Conservation (phyloP, 148 eudicot species). For the Diospyros lotus region DNA sequence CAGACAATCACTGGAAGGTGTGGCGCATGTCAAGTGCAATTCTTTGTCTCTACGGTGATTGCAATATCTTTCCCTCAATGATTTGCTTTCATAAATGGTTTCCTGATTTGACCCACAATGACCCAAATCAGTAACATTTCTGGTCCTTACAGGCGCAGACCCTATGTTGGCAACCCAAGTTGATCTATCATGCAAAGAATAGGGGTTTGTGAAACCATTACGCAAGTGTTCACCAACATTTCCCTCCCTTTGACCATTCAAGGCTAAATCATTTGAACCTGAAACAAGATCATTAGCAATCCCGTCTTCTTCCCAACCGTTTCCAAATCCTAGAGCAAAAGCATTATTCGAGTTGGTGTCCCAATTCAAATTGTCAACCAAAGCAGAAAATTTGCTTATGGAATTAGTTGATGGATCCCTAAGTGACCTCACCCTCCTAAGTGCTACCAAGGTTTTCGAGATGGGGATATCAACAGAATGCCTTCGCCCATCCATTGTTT, state of each 20-base stretch:
- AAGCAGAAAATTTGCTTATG: constrained; percentile 56
- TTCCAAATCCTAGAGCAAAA: constrained; percentile 60
- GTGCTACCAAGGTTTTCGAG: constrained; percentile 72
- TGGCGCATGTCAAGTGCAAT: constrained; percentile 39
- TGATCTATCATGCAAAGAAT: constrained; percentile 15
- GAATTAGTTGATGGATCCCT: constrained; percentile 94
- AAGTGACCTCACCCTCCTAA: constrained; percentile 89
- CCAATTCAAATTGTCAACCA: constrained; percentile 74
- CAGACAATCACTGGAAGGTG: constrained; percentile 35
- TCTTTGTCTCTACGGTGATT: constrained; percentile 28
- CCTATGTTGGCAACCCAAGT: constrained; percentile 21
- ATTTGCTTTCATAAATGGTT: constrained; percentile 23
- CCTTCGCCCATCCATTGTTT: constrained; percentile 77
- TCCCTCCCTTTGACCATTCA: constrained; percentile 42
- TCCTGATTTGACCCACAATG: constrained; percentile 18
- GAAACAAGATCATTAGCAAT: constrained; percentile 25
- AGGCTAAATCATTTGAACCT: constrained; percentile 27
- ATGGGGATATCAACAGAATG: constrained; percentile 93
- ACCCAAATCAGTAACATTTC: constrained; percentile 10
- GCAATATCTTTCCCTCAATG: constrained; percentile 24
- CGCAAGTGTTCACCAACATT: constrained; percentile 20
- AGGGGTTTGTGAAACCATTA: constrained; percentile 14
- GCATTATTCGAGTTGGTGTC: constrained; percentile 75
- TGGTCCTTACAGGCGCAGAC: constrained; percentile 11
- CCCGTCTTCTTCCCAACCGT: constrained; percentile 28